Evolutionary conservation across 306 rosid genomes (phyloP).

Genomic region (Quercus mongolica): DNA sequence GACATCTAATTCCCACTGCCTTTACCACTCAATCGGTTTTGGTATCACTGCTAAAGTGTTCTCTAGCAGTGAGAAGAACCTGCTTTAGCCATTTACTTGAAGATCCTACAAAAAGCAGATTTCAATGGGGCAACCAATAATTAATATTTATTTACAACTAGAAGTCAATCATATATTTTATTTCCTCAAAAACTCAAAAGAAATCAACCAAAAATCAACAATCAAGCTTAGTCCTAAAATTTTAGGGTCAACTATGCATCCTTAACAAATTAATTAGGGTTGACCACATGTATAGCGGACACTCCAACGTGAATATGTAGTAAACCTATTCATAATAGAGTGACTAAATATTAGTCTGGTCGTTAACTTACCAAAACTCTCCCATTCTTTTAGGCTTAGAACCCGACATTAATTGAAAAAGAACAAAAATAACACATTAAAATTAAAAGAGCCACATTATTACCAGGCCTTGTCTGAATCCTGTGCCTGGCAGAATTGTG

Average conservation of each 20-base stretch:
- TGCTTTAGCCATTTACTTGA: slow-evolving; percentile 11
- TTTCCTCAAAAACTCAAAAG: not conserved
- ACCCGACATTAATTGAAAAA: not conserved
- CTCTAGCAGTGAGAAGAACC: slow-evolving; percentile 28
- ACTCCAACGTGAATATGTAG: too few species aligned
- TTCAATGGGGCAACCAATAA: not conserved
- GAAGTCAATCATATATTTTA: slow-evolving; percentile 12
- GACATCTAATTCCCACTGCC: slow-evolving; percentile 14
- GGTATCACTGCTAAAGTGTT: slow-evolving; percentile 48
- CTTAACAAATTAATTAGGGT: too few species aligned
- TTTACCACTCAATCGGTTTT: slow-evolving; percentile 54
- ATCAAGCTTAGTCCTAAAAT: too few species aligned
- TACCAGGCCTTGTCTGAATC: slow-evolving; percentile 93
- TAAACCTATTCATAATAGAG: too few species aligned
- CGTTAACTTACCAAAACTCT: too few species aligned
- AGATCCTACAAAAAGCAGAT: slow-evolving; percentile 13
- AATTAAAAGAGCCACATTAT: not conserved
- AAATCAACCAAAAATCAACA: too few species aligned
- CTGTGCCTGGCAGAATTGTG: slow-evolving; percentile 56
- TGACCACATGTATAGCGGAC: too few species aligned
- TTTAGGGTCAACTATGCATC: too few species aligned
- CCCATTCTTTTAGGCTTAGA: too few species aligned
- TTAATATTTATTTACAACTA: not conserved
- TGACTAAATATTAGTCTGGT: too few species aligned
- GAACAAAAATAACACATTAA: not conserved